These are phyloP conservation scores for Turnera subulata DNA, from an alignment of 345 rosid species.

Conservation along the genomic window DNA sequence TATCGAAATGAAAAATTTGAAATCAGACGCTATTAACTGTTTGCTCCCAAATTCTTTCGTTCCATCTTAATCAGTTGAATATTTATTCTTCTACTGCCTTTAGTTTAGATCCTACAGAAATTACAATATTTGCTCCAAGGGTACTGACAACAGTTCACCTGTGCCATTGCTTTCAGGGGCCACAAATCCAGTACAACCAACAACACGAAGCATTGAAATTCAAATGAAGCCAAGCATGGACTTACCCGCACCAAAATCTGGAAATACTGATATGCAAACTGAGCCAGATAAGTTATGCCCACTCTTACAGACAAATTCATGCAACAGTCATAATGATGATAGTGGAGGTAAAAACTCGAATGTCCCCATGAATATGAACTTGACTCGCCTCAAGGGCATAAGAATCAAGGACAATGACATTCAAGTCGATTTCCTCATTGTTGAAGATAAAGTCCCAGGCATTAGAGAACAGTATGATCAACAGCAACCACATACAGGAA, in stretches of 20 bases:
- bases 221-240: background rate
- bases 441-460: background rate
- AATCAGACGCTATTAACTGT: no score
- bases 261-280: background rate
- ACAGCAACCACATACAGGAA: background rate
- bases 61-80: background rate
- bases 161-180: background rate
- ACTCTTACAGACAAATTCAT: background rate
- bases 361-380: background rate
- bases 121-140: background rate
- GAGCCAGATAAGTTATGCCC: background rate
- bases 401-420: background rate
- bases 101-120: background rate
- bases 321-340: background rate
- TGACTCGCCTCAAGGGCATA: conserved; percentile 1
- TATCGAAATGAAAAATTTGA: no score
- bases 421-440: conserved; percentile 1
- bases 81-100: background rate
- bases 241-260: no score
- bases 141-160: background rate
- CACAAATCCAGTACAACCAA: background rate
- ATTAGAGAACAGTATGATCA: background rate
- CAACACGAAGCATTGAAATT: background rate
- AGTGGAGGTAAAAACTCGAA: background rate
- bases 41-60: no score